Evolutionary conservation across 2,329 filamentous ascomycete species (phyloP).

Genomic region (Hypoxylon sp.): DNA sequence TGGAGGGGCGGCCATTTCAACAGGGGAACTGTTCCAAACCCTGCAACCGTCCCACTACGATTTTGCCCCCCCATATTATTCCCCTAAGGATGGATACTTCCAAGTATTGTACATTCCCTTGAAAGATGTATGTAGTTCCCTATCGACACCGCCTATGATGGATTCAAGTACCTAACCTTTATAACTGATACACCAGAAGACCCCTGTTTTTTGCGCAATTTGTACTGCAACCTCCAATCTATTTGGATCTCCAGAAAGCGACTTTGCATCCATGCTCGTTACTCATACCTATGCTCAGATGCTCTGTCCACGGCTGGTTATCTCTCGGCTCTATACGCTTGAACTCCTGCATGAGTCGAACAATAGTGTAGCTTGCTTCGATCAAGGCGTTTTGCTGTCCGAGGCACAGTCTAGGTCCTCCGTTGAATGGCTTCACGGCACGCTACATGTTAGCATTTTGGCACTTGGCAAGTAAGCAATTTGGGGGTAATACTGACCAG

Average conservation of each 20-base stretch:
- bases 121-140: not conserved
- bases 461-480: not conserved
- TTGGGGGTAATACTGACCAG: constrained; percentile 28
- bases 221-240: not conserved
- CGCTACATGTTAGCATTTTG: not conserved
- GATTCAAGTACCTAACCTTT: not conserved
- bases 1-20: too few species aligned
- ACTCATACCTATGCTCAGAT: constrained; percentile 14
- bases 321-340: constrained; percentile 33
- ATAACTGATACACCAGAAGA: constrained; percentile 5
- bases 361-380: constrained; percentile 36
- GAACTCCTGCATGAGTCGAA: constrained; percentile 38
- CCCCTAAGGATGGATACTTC: too few species aligned
- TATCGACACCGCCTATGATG: not conserved
- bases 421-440: constrained; percentile 52
- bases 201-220: not conserved
- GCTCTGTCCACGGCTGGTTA: constrained; percentile 7
- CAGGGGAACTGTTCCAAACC: too few species aligned
- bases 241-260: constrained; percentile 13
- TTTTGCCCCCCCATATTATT: too few species aligned
- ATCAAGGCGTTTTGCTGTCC: constrained; percentile 43
- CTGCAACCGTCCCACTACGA: too few species aligned
- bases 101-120: constrained; percentile 5
- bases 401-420: constrained; percentile 56
- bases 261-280: constrained; percentile 22